These are phyloP conservation scores for Coemansia sp. DNA, from an alignment of 192 early-diverging fungal genomes.

Conservation along the genomic window DNA sequence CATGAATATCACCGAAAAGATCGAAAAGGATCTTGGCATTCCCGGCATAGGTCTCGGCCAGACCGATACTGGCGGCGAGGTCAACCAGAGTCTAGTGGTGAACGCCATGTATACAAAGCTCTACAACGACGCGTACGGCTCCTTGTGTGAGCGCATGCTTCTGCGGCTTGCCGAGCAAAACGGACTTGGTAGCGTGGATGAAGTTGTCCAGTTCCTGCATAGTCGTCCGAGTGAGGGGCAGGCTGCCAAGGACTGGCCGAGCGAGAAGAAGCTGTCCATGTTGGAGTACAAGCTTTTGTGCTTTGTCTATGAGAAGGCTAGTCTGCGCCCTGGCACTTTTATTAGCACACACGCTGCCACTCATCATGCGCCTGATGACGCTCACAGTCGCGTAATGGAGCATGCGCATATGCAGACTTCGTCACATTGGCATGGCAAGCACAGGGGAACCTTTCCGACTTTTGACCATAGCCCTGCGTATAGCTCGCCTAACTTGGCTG, in stretches of 20 bases:
- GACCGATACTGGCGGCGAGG: constrained; percentile 19
- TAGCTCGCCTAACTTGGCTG: constrained; percentile 15
- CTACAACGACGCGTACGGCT: constrained; percentile 44
- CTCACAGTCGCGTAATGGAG: background rate
- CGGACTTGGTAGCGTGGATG: constrained; percentile 14
- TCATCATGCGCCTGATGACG: background rate
- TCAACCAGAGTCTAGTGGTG: constrained; percentile 46
- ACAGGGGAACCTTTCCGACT: background rate
- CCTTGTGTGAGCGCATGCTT: constrained; percentile 47
- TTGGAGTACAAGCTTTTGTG: constrained; percentile 41
- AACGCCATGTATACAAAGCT: constrained; percentile 53
- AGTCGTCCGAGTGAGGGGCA: constrained; percentile 2
- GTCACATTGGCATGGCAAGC: background rate
- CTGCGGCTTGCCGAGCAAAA: constrained; percentile 22
- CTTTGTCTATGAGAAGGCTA: constrained; percentile 25
- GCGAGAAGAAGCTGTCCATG: constrained; percentile 30
- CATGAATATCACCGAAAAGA: constrained; percentile 27
- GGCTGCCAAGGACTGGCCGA: constrained; percentile 8
- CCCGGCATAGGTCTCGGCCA: constrained; percentile 27
- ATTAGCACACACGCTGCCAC: background rate
- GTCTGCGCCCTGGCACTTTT: background rate
- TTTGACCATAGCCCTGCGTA: background rate
- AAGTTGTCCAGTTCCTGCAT: constrained; percentile 24
- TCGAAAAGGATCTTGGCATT: constrained; percentile 45
- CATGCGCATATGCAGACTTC: background rate